phyloP scores from a whole-genome alignment of 495 filamentous ascomycete genomes.

The Saxophila tyrrhenica region DNA sequence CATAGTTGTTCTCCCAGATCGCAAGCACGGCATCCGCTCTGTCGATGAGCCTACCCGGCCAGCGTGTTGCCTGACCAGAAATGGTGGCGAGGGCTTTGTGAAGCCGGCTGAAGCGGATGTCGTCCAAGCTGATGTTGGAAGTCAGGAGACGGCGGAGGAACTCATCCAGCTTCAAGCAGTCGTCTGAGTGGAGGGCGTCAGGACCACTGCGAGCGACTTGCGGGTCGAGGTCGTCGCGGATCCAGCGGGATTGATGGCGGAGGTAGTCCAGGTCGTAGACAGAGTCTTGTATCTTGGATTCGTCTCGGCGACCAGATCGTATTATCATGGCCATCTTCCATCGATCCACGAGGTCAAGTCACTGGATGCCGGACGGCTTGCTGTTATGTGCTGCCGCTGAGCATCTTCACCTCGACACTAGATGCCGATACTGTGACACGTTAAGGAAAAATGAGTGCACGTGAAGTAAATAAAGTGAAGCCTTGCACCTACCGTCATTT shows the following conservation, averaged over 20 bases:
- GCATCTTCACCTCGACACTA: too few species aligned
- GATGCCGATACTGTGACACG: too few species aligned
- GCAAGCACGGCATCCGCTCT: slow-evolving; percentile 25
- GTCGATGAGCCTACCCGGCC: slow-evolving; percentile 27
- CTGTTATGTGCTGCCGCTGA: too few species aligned
- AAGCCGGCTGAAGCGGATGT: slow-evolving; percentile 26
- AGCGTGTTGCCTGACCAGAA: slow-evolving; percentile 27
- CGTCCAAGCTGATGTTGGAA: slow-evolving; percentile 16
- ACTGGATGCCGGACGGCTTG: too few species aligned
- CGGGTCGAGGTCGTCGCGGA: slow-evolving; percentile 32
- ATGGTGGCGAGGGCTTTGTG: slow-evolving; percentile 27
- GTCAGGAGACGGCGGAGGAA: slow-evolving; percentile 21
- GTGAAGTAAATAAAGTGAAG: too few species aligned
- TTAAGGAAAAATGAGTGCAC: too few species aligned
- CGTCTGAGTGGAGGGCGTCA: slow-evolving; percentile 26
- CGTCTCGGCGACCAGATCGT: not conserved
- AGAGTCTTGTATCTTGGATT: not conserved
- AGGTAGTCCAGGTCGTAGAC: slow-evolving; percentile 17
- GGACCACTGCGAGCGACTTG: slow-evolving; percentile 28
- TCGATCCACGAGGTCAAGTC: too few species aligned
- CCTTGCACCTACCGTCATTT: too few species aligned
- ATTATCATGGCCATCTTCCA: too few species aligned
- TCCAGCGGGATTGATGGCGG: slow-evolving; percentile 21
- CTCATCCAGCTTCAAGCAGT: slow-evolving; percentile 27
- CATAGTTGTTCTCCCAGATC: slow-evolving; percentile 23